Conservation (phyloP, 139 green algal species). For the Prasinococcaceae sp. region DNA sequence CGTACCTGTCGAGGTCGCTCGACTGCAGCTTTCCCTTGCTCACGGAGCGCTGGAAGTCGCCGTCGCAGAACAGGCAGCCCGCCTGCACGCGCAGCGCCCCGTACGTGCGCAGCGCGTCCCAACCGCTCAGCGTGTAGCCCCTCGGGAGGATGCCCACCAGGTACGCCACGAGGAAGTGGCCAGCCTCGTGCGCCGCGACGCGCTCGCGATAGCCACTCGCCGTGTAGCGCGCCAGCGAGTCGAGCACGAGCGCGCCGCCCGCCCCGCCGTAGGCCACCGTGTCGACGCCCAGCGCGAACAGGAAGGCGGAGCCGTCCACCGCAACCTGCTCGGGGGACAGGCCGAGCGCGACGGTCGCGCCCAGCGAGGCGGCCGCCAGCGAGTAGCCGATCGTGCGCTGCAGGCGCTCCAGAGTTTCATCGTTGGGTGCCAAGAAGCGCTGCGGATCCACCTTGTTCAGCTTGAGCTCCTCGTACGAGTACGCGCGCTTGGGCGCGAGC, state of each 20-base stretch:
- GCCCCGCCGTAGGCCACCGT: slow-evolving; percentile 49
- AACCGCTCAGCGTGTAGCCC: slow-evolving; percentile 67
- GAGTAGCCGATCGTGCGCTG: slow-evolving; percentile 9
- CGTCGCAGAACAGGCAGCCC: slow-evolving; percentile 83
- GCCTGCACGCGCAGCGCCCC: slow-evolving; percentile 83
- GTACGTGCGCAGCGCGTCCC: slow-evolving; percentile 70
- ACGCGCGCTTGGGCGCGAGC: slow-evolving; percentile 22
- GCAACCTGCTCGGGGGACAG: slow-evolving; percentile 28
- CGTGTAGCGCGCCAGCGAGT: slow-evolving; percentile 46
- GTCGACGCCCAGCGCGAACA: slow-evolving; percentile 41
- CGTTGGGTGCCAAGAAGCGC: slow-evolving; percentile 55
- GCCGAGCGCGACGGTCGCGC: slow-evolving; percentile 19
- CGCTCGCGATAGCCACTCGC: slow-evolving; percentile 32
- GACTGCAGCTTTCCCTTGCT: slow-evolving; percentile 38
- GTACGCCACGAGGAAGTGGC: slow-evolving; percentile 90
- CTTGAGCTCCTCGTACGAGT: slow-evolving; percentile 62
- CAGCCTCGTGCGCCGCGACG: slow-evolving; percentile 50
- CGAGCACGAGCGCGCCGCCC: slow-evolving; percentile 56
- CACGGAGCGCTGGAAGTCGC: slow-evolving; percentile 63
- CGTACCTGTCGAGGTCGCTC: slow-evolving; percentile 52
- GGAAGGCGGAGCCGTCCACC: slow-evolving; percentile 20
- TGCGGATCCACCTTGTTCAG: slow-evolving; percentile 74
- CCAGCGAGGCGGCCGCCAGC: slow-evolving; percentile 38
- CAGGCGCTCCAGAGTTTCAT: slow-evolving; percentile 44
- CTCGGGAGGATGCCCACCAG: slow-evolving; percentile 73